phyloP scores from a whole-genome alignment of 768 basidiomycete genomes.

The Tulasnella sp. region DNA sequence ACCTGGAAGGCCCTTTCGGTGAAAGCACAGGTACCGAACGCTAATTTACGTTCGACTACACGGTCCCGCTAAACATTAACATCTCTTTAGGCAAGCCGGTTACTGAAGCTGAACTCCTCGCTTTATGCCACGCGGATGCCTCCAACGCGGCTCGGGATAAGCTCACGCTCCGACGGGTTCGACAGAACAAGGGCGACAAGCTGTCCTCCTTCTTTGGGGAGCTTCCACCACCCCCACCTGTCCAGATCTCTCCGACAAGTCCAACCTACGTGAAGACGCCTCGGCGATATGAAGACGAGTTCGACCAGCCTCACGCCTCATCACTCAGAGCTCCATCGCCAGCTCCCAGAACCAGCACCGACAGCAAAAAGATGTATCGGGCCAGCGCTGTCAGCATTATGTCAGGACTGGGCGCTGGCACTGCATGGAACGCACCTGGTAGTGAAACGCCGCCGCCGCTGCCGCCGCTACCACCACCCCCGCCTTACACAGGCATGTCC shows the following conservation, averaged over 20 bases:
- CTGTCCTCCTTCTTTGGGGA: constrained; percentile 42
- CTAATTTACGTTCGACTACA: constrained; percentile 11
- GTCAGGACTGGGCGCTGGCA: constrained; percentile 60
- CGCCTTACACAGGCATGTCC: constrained; percentile 18
- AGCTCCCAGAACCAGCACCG: not conserved
- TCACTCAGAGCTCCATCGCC: constrained; percentile 14
- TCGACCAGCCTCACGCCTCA: not conserved
- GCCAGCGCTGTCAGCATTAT: constrained; percentile 93
- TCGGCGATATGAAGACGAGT: not conserved
- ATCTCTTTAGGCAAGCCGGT: constrained; percentile 62
- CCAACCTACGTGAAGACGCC: constrained; percentile 28
- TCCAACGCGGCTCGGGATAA: constrained; percentile 75
- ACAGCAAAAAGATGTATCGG: constrained; percentile 59
- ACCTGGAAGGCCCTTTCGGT: constrained; percentile 49
- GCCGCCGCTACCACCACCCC: constrained; percentile 45
- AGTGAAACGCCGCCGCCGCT: constrained; percentile 47
- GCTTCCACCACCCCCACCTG: constrained; percentile 26
- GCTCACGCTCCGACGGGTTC: constrained; percentile 55
- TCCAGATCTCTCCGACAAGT: constrained; percentile 23
- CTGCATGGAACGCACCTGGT: constrained; percentile 43
- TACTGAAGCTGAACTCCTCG: constrained; percentile 68
- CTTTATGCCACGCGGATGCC: constrained; percentile 71
- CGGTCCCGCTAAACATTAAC: no score
- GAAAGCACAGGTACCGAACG: constrained; percentile 27
- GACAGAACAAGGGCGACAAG: constrained; percentile 29